Percentiles rank a stretch among this genome's conserved stretches.
Evolutionary conservation across 2,329 filamentous ascomycete genomes (phyloP).

Genomic region (Cladosporium austrohemisphaericum): DNA sequence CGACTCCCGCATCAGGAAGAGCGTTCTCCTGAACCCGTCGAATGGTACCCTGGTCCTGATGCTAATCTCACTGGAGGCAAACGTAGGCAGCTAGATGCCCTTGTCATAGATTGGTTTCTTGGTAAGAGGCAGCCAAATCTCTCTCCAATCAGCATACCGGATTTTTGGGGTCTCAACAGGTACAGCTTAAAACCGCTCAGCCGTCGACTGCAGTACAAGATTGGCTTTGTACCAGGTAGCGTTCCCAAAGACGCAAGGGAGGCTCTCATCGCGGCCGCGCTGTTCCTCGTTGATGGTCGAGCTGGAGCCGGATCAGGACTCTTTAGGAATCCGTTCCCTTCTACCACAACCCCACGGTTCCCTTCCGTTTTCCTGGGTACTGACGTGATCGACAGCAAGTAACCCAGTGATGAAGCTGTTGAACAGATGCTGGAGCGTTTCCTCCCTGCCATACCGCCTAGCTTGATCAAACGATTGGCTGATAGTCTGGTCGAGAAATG

Average conservation of each 20-base stretch:
- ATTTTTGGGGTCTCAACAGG: not conserved
- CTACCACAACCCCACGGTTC: not conserved
- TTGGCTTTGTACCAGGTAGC: no score
- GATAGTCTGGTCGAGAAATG: not conserved
- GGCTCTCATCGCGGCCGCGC: not conserved
- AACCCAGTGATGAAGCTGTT: not conserved
- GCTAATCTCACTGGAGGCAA: not conserved
- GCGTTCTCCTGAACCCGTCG: not conserved
- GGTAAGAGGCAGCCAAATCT: not conserved
- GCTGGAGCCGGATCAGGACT: not conserved
- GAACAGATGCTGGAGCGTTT: not conserved
- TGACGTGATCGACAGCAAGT: not conserved
- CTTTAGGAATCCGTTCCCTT: not conserved
- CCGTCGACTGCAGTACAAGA: no score
- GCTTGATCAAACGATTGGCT: not conserved
- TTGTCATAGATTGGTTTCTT: not conserved
- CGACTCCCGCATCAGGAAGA: not conserved
- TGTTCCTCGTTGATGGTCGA: not conserved
- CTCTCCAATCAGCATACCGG: not conserved
- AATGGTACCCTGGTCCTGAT: not conserved
- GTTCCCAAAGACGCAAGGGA: not conserved
- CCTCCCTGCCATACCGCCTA: not conserved
- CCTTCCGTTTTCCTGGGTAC: not conserved
- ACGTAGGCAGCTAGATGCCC: not conserved
- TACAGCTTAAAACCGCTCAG: not conserved